Percentiles rank a stretch among this genome's conserved stretches.
Evolutionary conservation across 495 filamentous ascomycete genomes (phyloP).

Genomic region (Xylaria scruposa): DNA sequence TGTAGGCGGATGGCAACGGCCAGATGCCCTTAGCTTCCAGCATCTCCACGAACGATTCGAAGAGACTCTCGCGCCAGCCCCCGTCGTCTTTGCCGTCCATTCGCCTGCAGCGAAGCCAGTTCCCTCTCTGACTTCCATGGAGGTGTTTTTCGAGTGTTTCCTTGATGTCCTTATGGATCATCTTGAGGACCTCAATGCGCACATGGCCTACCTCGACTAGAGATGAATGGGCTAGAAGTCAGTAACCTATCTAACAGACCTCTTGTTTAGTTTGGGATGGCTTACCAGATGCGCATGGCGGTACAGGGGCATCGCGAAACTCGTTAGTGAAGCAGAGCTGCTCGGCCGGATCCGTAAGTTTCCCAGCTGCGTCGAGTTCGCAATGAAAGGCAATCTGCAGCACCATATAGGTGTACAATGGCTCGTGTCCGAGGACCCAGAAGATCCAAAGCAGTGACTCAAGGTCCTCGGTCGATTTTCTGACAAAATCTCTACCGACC

Average conservation of each 20-base stretch:
- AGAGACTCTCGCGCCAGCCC: slow-evolving; percentile 10
- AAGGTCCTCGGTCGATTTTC: slow-evolving; percentile 9
- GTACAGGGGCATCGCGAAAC: background rate
- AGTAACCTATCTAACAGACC: background rate
- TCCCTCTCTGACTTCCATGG: background rate
- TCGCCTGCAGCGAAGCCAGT: slow-evolving; percentile 2
- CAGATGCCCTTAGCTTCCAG: slow-evolving; percentile 11
- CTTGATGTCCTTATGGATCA: slow-evolving; percentile 13
- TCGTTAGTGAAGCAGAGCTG: slow-evolving; percentile 15
- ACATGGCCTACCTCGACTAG: slow-evolving; percentile 16
- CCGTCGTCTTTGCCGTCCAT: slow-evolving; percentile 8
- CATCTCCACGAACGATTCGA: background rate
- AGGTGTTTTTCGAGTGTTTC: slow-evolving; percentile 21
- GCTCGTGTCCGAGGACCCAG: slow-evolving; percentile 24
- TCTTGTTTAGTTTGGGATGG: background rate
- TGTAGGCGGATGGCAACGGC: slow-evolving; percentile 9
- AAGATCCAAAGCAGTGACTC: slow-evolving; percentile 25
- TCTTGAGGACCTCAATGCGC: slow-evolving; percentile 15
- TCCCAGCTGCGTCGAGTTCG: background rate
- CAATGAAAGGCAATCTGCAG: slow-evolving; percentile 22
- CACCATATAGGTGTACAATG: slow-evolving; percentile 24
- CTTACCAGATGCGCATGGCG: slow-evolving; percentile 19
- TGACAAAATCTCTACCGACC: background rate
- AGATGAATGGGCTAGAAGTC: background rate
- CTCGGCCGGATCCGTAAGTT: slow-evolving; percentile 16